Evolutionary conservation across 2,329 filamentous ascomycete species (phyloP), one percentile per base, ranked within the genome.

Genomic region (Talaromyces sp.): DNA sequence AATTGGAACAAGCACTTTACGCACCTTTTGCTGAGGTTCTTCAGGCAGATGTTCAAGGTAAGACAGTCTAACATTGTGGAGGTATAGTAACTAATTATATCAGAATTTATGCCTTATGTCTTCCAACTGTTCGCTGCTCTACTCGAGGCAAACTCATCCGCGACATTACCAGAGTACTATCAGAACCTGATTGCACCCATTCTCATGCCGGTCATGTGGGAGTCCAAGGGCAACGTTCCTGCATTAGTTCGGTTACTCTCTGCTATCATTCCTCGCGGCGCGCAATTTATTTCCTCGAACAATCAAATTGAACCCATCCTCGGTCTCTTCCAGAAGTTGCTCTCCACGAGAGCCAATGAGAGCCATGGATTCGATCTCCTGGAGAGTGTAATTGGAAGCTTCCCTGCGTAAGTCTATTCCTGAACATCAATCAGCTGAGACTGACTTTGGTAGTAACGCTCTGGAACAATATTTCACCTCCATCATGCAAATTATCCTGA

Each of bases 81-180:
- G 5, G 64, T 45, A 61, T 67, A 33, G 24, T 67, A 45, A 45
- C 76, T 82, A 74, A 81, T 73, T 39, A 16, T 47, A 11, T 14
- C 69, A 90, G 95, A 99, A 79, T 99, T 99, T 75, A 90, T 92
- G 74, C 95, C 94, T 5, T 99, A 98, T 72, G 88, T 98, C 62
- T 97, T 99, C 83, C 95, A 99, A 76, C 86, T 99, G 41, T 91
- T 98, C 68, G 92, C 94, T 2, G 91, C 94, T 61, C 85, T 99
- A 14, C 85, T 99, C 3, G 94, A 98, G 78, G 87, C 90, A 8
- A 94, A 95, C 71, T 90, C 92, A 0, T 85, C 89, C 0, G 89
- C 87, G n/a, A 84, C 89, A 9, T 83, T 98, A 35, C 91, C 93
- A 2, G 85, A 87, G 31, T 90, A 92, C 74, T 97, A 96, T 82